Base-by-base conservation (phyloP, 2,329 filamentous ascomycete genomes). In the Chrysoporthe puriensis region DNA sequence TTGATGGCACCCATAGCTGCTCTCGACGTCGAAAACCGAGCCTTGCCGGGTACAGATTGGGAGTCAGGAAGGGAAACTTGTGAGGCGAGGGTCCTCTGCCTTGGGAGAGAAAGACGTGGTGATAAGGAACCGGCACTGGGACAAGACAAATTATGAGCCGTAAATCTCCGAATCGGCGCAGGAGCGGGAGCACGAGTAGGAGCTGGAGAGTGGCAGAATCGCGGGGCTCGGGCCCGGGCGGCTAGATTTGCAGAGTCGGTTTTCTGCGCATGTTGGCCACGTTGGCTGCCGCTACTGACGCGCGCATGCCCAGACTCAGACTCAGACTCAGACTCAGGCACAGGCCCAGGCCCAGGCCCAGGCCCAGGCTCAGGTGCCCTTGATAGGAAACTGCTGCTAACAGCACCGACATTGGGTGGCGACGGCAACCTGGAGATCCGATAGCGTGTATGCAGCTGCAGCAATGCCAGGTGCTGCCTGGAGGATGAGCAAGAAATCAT, bases 1-100 rank as follows among this genome's bases (percentile, higher is more conserved):
- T 94, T 97, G 75, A 86, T 88, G 73, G 93, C 95, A 74, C 89
- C 88, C 94, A 97, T 98, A 77, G 81, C 84, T 80, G 82, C 76
- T 73, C 82, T 73, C 71, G 86, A 88, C 73, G 81, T 80, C 54
- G 81, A 80, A 73, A 84, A 85, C 68, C 71, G 52, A 16, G 63
- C 62, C 62, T 59, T 70, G 46, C 61, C 66, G 60, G 48, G 52
- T 40, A 14, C 36, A 48, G 43, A 64, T 1, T 6, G 63, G 68
- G 68, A 54, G 58, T 34, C 44, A 63, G 42, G 60, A 36, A 59
- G 67, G n/a, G 62, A 16, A 46, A n/a, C 26, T 11, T 36, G 36
- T 34, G 63, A 66, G 59, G 59, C 21, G 32, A 16, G 42, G 32
- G 21, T 11, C 5, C 58, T 46, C 40, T 3, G 34, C 44, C 59